phyloP scores from a whole-genome alignment of 225 moss, liverwort and hornwort species.

The Anthoceros angustus region DNA sequence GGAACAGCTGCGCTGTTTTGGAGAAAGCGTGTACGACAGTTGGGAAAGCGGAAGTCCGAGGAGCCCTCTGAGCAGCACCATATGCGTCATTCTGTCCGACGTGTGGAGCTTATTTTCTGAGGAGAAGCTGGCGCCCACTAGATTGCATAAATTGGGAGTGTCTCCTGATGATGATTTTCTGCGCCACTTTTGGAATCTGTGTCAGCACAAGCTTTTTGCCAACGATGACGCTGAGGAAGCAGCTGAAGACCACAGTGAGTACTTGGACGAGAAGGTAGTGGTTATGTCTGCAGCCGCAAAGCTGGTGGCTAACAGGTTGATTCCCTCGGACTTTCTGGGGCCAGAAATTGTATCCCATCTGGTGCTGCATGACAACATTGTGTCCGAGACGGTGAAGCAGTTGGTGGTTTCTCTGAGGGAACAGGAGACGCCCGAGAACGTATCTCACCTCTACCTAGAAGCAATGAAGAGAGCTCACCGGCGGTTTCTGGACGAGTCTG shows the following conservation, averaged over 20 bases:
- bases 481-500: conserved; percentile 5
- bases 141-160: conserved; percentile 45
- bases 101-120: conserved; percentile 82
- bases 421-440: conserved; percentile 55
- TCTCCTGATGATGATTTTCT: conserved; percentile 54
- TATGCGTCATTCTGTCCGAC: conserved; percentile 69
- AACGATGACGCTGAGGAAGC: conserved; percentile 54
- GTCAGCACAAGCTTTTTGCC: conserved; percentile 53
- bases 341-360: conserved; percentile 86
- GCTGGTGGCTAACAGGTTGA: conserved; percentile 39
- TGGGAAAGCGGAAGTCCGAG: conserved; percentile 48
- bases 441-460: conserved; percentile 61
- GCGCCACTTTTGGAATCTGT: conserved; percentile 77
- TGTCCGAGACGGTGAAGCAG: conserved; percentile 84
- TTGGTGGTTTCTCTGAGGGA: conserved; percentile 60
- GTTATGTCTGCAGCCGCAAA: conserved; percentile 81
- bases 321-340: conserved; percentile 74
- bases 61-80: conserved; percentile 59
- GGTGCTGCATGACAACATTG: conserved; percentile 63
- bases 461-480: conserved; percentile 66
- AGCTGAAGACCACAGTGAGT: conserved; percentile 44
- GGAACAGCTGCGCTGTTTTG: conserved; percentile 43
- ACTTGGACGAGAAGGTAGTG: conserved; percentile 75
- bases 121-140: conserved; percentile 62
- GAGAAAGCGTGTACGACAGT: conserved; percentile 45